phyloP scores from a whole-genome alignment of 371 early-diverging fungal genomes.

The Apophysomyces ossiformis region DNA sequence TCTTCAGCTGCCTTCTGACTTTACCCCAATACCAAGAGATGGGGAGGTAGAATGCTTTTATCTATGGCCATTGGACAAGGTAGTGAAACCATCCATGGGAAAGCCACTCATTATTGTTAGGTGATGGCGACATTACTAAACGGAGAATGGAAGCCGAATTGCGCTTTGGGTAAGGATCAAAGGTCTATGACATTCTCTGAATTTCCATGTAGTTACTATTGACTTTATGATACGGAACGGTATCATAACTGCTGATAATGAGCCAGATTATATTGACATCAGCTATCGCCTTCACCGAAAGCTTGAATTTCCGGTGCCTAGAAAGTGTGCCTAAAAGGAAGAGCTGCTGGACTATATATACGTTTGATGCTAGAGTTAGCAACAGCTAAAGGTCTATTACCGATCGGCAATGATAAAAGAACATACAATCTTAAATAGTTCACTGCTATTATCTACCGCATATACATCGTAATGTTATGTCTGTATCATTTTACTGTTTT shows the following conservation, averaged over 20 bases:
- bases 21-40: constrained; percentile 78
- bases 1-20: constrained; percentile 68
- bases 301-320: constrained; percentile 74
- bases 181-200: constrained; percentile 1
- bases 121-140: constrained; percentile 55
- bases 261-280: constrained; percentile 81
- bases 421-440: too few species aligned
- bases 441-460: too few species aligned
- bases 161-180: constrained; percentile 58
- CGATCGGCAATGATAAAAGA: too few species aligned
- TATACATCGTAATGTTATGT: too few species aligned
- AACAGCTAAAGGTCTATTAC: too few species aligned
- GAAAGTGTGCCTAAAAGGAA: constrained; percentile 15
- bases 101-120: constrained; percentile 19
- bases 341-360: not conserved
- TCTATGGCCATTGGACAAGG: constrained; percentile 74
- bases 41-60: constrained; percentile 91
- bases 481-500: too few species aligned
- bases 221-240: constrained; percentile 89
- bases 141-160: constrained; percentile 89
- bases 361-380: too few species aligned
- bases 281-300: constrained; percentile 64
- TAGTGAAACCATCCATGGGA: constrained; percentile 19
- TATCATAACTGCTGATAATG: constrained; percentile 75
- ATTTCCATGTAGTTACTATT: constrained; percentile 55